Evolutionary conservation across 768 basidiomycete species (phyloP).

Genomic region (Hygrophoropsis aurantiaca): DNA sequence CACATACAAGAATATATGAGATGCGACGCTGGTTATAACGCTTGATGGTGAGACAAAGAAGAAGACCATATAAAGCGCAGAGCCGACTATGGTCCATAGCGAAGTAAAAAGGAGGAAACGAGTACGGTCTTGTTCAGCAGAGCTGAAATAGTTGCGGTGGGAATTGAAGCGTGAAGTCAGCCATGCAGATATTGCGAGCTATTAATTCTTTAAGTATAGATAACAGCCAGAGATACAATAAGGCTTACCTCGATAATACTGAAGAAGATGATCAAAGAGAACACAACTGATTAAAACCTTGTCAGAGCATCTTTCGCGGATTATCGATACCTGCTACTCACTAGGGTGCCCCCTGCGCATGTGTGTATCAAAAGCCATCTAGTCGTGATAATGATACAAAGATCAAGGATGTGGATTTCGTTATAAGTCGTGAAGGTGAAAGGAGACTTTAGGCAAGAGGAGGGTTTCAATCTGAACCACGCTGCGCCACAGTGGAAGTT

Average conservation of each 20-base stretch:
- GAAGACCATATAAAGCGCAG: conserved; percentile 48
- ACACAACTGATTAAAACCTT: conserved; percentile 42
- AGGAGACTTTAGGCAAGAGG: conserved; percentile 13
- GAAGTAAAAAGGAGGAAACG: conserved; percentile 71
- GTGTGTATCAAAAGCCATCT: conserved; percentile 38
- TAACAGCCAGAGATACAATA: background rate
- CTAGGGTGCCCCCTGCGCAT: conserved; percentile 57
- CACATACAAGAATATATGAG: conserved; percentile 65
- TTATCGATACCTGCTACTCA: conserved; percentile 28
- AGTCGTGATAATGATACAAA: conserved; percentile 7
- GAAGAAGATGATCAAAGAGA: conserved; percentile 52
- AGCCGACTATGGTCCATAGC: conserved; percentile 65
- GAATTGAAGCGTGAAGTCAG: conserved; percentile 61
- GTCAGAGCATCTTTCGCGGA: no score
- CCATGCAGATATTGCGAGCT: conserved; percentile 77
- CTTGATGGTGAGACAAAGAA: conserved; percentile 52
- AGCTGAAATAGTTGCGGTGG: conserved; percentile 49
- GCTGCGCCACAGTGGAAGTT: conserved; percentile 13
- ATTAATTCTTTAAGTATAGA: background rate
- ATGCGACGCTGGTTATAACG: conserved; percentile 57
- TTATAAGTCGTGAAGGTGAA: conserved; percentile 24
- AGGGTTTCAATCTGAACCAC: conserved; percentile 7
- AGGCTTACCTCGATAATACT: conserved; percentile 60
- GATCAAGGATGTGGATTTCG: conserved; percentile 13
- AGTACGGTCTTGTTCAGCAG: conserved; percentile 57